Conservation (phyloP, 345 rosid genomes). For the Carallia pectinifolia region DNA sequence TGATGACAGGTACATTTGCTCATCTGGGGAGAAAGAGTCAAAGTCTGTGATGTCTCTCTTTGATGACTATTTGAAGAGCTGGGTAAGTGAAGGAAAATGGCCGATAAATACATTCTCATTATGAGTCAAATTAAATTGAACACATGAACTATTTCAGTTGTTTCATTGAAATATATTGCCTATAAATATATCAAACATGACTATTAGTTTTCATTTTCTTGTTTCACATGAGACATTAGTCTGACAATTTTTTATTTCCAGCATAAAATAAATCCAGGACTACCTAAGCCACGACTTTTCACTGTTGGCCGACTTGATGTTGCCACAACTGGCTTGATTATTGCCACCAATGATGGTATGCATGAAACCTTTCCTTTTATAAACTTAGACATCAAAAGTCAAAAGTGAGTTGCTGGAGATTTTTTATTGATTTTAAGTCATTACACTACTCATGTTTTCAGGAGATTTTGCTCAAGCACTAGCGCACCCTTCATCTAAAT, state of each 20-base stretch:
- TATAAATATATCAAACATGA: too few species aligned
- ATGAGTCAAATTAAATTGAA: neutral
- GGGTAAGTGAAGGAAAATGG: constrained; percentile 46
- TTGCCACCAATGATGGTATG: constrained; percentile 89
- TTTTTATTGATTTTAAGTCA: constrained; percentile 6
- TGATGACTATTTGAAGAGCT: constrained; percentile 62
- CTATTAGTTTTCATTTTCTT: neutral
- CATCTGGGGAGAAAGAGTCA: constrained; percentile 78
- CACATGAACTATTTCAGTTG: neutral
- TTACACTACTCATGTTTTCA: constrained; percentile 26
- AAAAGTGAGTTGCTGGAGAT: neutral
- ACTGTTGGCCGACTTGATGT: constrained; percentile 98
- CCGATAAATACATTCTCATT: neutral
- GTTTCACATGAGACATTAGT: constrained; percentile 5
- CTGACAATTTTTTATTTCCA: constrained; percentile 23
- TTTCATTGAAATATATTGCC: neutral
- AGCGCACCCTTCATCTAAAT: constrained; percentile 86
- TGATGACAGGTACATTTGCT: constrained; percentile 80
- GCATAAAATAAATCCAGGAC: constrained; percentile 67
- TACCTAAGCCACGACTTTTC: constrained; percentile 80
- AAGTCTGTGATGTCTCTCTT: constrained; percentile 68
- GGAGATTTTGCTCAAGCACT: constrained; percentile 88
- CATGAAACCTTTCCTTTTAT: neutral
- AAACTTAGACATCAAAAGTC: neutral
- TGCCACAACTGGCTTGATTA: constrained; percentile 81